Evolutionary conservation across 495 filamentous ascomycete species (phyloP).

Genomic region (Penicillium steckii): DNA sequence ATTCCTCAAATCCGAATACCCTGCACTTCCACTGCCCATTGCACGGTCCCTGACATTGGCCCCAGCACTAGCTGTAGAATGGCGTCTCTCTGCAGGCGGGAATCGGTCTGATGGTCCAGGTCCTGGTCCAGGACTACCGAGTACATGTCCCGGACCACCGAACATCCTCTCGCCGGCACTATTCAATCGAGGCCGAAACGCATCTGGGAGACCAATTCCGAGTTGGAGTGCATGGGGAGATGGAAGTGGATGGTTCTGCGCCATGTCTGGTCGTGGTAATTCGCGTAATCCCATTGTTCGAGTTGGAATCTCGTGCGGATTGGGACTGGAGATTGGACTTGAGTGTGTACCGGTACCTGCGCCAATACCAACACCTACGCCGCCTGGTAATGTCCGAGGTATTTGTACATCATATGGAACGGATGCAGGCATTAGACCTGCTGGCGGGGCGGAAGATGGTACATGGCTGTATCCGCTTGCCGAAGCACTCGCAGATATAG

Average conservation of each 20-base stretch:
- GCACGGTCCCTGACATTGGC: background rate
- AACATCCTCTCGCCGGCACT: conserved; percentile 16
- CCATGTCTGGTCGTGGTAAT: conserved; percentile 32
- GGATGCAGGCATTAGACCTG: conserved; percentile 1
- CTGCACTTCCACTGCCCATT: background rate
- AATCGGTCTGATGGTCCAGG: conserved; percentile 26
- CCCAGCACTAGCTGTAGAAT: conserved; percentile 12
- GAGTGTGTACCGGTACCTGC: background rate
- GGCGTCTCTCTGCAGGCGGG: conserved; percentile 30
- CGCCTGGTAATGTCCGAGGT: background rate
- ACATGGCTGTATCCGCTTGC: background rate
- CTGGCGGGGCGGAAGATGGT: conserved; percentile 9
- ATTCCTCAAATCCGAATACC: background rate
- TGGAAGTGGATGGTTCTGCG: conserved; percentile 27
- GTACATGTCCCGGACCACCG: background rate
- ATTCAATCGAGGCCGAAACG: conserved; percentile 23
- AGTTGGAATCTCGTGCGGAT: conserved; percentile 20
- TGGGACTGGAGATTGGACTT: background rate
- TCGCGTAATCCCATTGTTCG: conserved; percentile 33
- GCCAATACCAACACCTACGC: background rate
- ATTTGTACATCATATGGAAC: conserved; percentile 11
- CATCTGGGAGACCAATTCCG: conserved; percentile 32
- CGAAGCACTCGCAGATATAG: background rate
- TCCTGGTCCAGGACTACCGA: conserved; percentile 7
- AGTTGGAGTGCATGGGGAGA: conserved; percentile 34